Conservation (phyloP, 192 early-diverging fungal genomes). For the Phycomyces nitens region DNA sequence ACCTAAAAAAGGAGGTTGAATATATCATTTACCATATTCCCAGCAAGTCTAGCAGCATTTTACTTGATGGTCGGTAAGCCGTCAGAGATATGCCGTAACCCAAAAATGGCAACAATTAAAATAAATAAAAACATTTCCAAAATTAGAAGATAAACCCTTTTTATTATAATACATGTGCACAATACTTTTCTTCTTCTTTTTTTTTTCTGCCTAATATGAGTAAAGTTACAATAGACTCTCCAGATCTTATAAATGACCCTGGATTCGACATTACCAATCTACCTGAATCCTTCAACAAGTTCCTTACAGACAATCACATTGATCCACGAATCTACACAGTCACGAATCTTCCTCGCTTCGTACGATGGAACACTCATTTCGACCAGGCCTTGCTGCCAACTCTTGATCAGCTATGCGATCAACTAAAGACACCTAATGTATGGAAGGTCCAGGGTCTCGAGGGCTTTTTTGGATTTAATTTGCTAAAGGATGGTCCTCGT, state of each 20-base stretch:
- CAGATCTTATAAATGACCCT: background rate
- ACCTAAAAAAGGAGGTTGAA: slow-evolving; percentile 52
- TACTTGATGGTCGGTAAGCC: slow-evolving; percentile 26
- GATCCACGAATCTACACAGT: slow-evolving; percentile 59
- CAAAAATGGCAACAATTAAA: background rate
- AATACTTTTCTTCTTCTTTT: background rate
- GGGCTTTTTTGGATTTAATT: slow-evolving; percentile 52
- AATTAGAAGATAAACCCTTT: too few species aligned
- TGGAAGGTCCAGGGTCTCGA: slow-evolving; percentile 46
- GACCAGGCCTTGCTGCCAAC: slow-evolving; percentile 32
- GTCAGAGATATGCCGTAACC: too few species aligned
- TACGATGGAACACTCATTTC: slow-evolving; percentile 58
- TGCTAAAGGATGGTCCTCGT: slow-evolving; percentile 38
- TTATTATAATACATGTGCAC: background rate
- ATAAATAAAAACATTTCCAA: background rate
- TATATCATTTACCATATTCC: slow-evolving; percentile 45
- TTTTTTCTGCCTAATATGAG: background rate
- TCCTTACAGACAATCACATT: slow-evolving; percentile 70
- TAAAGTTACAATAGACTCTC: background rate
- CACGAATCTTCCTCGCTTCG: slow-evolving; percentile 66
- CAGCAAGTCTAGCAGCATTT: slow-evolving; percentile 15
- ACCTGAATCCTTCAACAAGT: slow-evolving; percentile 62
- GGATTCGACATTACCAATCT: slow-evolving; percentile 34
- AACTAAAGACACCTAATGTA: slow-evolving; percentile 49
- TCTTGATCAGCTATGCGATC: slow-evolving; percentile 36